Base-by-base conservation (phyloP, 2,329 filamentous ascomycete species). In the Raffaelea ambrosiae region DNA sequence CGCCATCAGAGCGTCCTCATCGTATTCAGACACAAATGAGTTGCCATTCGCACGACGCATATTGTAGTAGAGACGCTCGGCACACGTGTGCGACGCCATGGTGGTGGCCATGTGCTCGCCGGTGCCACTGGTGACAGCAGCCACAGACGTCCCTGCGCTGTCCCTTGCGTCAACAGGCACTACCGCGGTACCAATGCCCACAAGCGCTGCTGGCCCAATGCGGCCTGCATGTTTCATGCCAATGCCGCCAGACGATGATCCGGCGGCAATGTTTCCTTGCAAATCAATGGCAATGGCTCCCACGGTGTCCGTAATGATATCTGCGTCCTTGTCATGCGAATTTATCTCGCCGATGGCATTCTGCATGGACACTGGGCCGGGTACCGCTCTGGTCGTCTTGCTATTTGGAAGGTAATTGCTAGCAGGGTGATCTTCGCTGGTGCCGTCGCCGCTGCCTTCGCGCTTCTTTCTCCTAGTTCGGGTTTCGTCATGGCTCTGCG, bases 61-160 rank as follows among this genome's bases (percentile, higher is more conserved):
- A 55, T 74, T 78, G 54, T 84, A 79, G 61, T 89, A 95, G 22
- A 98, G 74, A 41, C 93, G 80, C 54, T 91, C 86, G 1, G 90
- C 89, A 61, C 89, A 95, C 48, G 84, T 83, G 50, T 84, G 83
- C 7, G 93, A 90, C 11, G 93, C 91, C 76, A 94, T 84, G 0
- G 90, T 94, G 0, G 91, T 96, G 33, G 89, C 87, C 86, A 98
- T 98, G 62, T 98, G 93, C 66, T 98, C 93, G 43, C 93, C 93
- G 3, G 93, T 98, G 23, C 93, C 93, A 61, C 88, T 95, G 36
- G 89, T 94, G 20, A 96, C 88, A 22, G 84, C 82, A 26, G 88
- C 91, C 23, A 95, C 88, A 41, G 77, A 80, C 8, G 81, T 75
- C 41, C 74, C 70, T 3, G 87, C 80, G 7, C 77, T 70, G 59